Conservation (phyloP, 441 rosid genomes). For the Erodium trifolium region DNA sequence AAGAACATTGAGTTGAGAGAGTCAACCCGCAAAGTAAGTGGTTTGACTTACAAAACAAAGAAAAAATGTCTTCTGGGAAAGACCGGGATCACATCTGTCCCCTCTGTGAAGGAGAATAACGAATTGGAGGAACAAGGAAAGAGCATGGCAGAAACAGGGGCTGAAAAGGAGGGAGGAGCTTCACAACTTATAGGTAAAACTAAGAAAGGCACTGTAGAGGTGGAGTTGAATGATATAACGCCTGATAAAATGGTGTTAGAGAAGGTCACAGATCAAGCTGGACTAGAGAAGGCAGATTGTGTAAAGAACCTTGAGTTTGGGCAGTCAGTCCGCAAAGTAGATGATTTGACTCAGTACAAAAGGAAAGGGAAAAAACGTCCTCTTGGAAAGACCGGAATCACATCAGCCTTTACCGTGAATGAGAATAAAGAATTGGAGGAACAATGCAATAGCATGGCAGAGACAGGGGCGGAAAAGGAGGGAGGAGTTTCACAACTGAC, state of each 20-base stretch:
- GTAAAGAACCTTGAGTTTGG: slow-evolving; percentile 18
- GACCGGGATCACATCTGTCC: background rate
- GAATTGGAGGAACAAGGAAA: background rate
- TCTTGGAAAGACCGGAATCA: slow-evolving; percentile 13
- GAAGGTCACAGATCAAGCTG: slow-evolving; percentile 18
- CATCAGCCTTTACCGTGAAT: background rate
- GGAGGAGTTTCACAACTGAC: slow-evolving; percentile 18
- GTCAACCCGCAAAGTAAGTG: background rate
- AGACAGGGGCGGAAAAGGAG: slow-evolving; percentile 13
- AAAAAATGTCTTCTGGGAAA: slow-evolving; percentile 14
- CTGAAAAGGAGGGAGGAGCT: slow-evolving; percentile 22
- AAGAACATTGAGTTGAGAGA: background rate
- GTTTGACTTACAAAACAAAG: background rate
- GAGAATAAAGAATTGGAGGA: background rate
- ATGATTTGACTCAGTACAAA: slow-evolving; percentile 16
- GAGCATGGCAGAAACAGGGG: slow-evolving; percentile 14
- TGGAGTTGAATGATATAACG: slow-evolving; percentile 13
- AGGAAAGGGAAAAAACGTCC: slow-evolving; percentile 15
- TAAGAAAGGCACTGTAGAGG: background rate
- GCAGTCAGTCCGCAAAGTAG: slow-evolving; percentile 18
- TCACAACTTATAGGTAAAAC: background rate
- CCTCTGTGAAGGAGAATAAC: background rate
- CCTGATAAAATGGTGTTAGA: slow-evolving; percentile 17
- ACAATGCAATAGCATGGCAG: slow-evolving; percentile 9
- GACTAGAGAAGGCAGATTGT: slow-evolving; percentile 13